Conservation (phyloP, 208 protist species). For the Leishmania lainsoni region DNA sequence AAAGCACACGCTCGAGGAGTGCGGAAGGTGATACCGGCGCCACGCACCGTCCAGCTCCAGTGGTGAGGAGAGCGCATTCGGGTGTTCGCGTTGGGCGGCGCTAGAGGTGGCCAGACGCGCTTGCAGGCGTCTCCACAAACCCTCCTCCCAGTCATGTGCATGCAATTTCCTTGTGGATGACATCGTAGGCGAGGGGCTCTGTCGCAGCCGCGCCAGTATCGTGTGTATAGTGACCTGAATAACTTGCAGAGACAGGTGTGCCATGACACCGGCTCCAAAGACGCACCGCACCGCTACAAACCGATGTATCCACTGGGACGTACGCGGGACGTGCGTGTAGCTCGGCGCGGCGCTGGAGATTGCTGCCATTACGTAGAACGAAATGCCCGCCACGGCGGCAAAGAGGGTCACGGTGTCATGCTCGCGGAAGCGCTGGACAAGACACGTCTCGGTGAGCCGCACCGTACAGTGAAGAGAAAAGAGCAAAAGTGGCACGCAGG, state of each 20-base stretch:
- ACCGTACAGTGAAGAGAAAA: conserved; percentile 72
- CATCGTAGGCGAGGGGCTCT: background rate
- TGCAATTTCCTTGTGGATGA: background rate
- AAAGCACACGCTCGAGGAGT: conserved; percentile 32
- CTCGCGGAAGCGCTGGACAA: conserved; percentile 52
- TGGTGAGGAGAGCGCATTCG: no score
- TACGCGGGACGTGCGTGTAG: background rate
- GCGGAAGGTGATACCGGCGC: conserved; percentile 34
- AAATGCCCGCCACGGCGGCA: conserved; percentile 62
- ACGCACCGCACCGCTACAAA: conserved; percentile 5
- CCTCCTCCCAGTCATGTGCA: background rate
- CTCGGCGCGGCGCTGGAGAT: conserved; percentile 38
- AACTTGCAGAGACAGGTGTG: conserved; percentile 54
- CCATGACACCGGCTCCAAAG: conserved; percentile 3
- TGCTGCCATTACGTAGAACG: conserved; percentile 76
- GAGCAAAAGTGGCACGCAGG: conserved; percentile 30
- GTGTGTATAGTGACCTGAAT: conserved; percentile 62
- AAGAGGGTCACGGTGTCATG: conserved; percentile 73
- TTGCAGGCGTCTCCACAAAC: conserved; percentile 17
- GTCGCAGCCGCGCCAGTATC: conserved; percentile 43
- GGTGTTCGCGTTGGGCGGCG: background rate
- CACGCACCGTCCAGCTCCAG: conserved; percentile 12
- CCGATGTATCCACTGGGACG: conserved; percentile 2
- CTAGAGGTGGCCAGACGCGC: background rate
- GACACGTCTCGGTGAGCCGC: conserved; percentile 63